Base-by-base conservation (phyloP, 441 rosid genomes). In the Brassica balearica region DNA sequence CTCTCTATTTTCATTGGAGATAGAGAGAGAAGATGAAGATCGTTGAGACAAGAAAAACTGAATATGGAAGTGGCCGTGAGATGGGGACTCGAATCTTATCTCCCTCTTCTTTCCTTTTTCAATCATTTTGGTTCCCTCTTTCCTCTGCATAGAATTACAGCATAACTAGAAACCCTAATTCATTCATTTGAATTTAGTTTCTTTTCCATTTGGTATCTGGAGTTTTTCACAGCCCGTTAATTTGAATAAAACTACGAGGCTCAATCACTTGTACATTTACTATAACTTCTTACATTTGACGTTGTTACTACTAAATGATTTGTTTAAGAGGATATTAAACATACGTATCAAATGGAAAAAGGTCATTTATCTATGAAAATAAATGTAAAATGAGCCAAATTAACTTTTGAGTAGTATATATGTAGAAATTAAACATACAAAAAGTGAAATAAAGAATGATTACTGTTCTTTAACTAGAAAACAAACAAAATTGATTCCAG, bases 61-160 rank as follows among this genome's bases (percentile, higher is more conserved):
- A 14, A 53, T 53, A 7, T 53, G 17, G 22, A 53, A 53, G 59
- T 53, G 4, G 22, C 59, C 59, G 59, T 53, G 59, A 53, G 58
- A 53, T 53, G 58, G 58, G 59, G 59, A 53, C 59, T 53, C 59
- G 59, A 53, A 53, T 53, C 59, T 53, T 15, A 53, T 53, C 59
- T 15, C 20, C 59, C 22, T 53, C 22, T 53, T 53, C 59, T 15
- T 14, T 51, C 22, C 60, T 55, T 55, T 55, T 55, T 15, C 60
- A 17, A 55, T 55, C 23, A 55, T 15, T 55, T 53, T 53, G 59
- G 22, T 15, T 53, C 59, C 58, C 59, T 53, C 19, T 15, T 53
- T 53, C 17, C 22, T 53, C 59, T 53, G 9, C 17, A 15, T 53
- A 14, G 5, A 29, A 38, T 15, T 53, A 14, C 22, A 51, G 27